Base-by-base conservation (phyloP, 495 filamentous ascomycete genomes). In the Podospora australis region DNA sequence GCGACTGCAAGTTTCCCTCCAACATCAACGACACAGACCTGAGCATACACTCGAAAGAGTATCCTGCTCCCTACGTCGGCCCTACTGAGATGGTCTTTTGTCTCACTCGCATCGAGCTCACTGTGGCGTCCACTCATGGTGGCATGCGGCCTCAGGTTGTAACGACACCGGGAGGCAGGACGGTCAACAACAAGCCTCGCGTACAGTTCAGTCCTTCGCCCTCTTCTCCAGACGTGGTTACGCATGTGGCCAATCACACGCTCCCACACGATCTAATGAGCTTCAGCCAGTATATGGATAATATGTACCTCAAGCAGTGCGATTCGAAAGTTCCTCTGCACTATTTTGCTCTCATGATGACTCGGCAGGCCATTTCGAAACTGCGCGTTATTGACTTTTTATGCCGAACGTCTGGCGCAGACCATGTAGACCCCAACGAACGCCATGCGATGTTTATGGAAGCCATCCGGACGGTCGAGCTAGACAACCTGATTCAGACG, bases 291-390 rank as follows among this genome's bases (percentile, higher is more conserved):
- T 70, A 77, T 24, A 70, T 83, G 30, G 79, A 83, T 48, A 74
- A 77, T 34, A 68, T 70, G 16, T 85, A 84, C 55, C 68, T 86
- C 11, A 67, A 69, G 39, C 67, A 75, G 32, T 83, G 79, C 58
- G 79, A 87, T 51, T 71, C 77, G 47, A 73, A 70, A 38, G 71
- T 82, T 16, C 83, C 82, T 5, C 64, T 86, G 29, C 75, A 81
- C 44, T 67, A 67, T 35, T 71, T 80, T 52, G 72, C 74, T 0
- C 32, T 75, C 16, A 54, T 74, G 19, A 73, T 73, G 65, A 72
- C 75, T 3, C 66, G 71, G 36, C 65, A 64, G 24, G 67, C 66
- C 9, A 63, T 79, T 8, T 74, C 67, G 65, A 79, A 78, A 49
- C 53, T 72, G 42, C 72, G 59, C 29, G 60, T 68, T 39, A 56